Evolutionary conservation across 2,329 filamentous ascomycete species (phyloP).

Genomic region (Purpureocillium takamizusanense): DNA sequence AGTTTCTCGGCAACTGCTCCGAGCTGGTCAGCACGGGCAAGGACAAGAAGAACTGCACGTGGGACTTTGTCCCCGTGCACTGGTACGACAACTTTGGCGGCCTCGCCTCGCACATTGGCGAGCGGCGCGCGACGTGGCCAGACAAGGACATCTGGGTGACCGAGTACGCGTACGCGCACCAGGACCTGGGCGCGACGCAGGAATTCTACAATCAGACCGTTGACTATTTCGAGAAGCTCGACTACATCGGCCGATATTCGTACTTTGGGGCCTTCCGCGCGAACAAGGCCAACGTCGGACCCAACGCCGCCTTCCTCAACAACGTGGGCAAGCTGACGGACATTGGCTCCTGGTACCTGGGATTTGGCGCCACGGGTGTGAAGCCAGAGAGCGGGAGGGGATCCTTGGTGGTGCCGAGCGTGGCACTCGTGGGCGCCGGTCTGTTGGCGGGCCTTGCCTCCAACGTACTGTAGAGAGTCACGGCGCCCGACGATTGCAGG

Average conservation of each 20-base stretch:
- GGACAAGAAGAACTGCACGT: constrained; percentile 43
- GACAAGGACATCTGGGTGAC: constrained; percentile 65
- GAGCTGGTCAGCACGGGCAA: constrained; percentile 38
- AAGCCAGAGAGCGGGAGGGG: constrained; percentile 19
- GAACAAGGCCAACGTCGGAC: constrained; percentile 62
- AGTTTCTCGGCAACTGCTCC: constrained; percentile 57
- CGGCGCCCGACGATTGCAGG: too few relatives aligned
- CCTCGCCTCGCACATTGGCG: constrained; percentile 56
- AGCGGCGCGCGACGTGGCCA: constrained; percentile 36
- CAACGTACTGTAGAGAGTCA: constrained; percentile 2
- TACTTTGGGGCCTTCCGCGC: constrained; percentile 70
- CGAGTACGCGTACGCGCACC: constrained; percentile 59
- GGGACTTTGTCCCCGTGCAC: constrained; percentile 55
- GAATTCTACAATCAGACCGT: constrained; percentile 58
- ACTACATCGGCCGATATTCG: constrained; percentile 57
- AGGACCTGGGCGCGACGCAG: constrained; percentile 48
- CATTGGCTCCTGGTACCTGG: constrained; percentile 72
- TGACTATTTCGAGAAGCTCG: constrained; percentile 52
- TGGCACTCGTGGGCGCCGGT: constrained; percentile 1
- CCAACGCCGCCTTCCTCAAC: constrained; percentile 63
- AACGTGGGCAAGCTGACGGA: constrained; percentile 61
- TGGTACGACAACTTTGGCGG: constrained; percentile 65
- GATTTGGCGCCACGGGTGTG: constrained; percentile 38
- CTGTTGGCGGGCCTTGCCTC: constrained; percentile 2
- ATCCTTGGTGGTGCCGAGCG: not conserved